Base-by-base conservation (phyloP, 23 red algal species). In the Agarophyton chilense region DNA sequence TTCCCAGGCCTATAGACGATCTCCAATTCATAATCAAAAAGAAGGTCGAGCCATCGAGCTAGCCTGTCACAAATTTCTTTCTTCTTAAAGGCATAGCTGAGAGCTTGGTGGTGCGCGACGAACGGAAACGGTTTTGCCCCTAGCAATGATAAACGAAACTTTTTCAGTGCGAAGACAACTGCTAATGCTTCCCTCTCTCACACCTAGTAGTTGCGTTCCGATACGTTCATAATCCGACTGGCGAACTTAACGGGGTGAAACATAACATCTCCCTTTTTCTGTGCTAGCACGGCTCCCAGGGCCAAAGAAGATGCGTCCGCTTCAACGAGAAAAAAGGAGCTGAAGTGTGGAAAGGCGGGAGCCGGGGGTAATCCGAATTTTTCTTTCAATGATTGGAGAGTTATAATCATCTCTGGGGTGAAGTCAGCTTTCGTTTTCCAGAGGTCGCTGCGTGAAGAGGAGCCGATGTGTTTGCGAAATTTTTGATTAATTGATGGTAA, bases 111-210 rank as follows among this genome's bases (percentile, higher is more conserved):
- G 33, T 53, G 45, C 3, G 53, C 25, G 4, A 79, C 10, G 9
- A 31, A 34, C 49, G 0, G 40, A 28, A 79, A 79, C 6, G 75
- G 45, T 22, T 54, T 6, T 3, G 32, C 31, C 0, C 29, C 40
- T 21, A 52, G 29, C 21, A 79, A 1, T 12, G 53, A 79, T 2
- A 25, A 16, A 18, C 1, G 33, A 79, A 57, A 18, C 25, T 79
- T n/a, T 0, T 57, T 51, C 45, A 79, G 36, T 4, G 75, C 75
- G 36, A 79, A 79, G 75, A 54, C 29, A 10, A 53, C 1, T 18
- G 45, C 51, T 28, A 79, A 35, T 7, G 75, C 41, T 35, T 79
- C 75, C n/a, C 42, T n/a, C 16, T 79, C 38, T 26, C 75, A 79
- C 9, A 25, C 51, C 9, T 7, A 54, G 33, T 79, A 58, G n/a